Evolutionary conservation across 2,329 filamentous ascomycete species (phyloP).

Genomic region (Penicillium brasilianum): DNA sequence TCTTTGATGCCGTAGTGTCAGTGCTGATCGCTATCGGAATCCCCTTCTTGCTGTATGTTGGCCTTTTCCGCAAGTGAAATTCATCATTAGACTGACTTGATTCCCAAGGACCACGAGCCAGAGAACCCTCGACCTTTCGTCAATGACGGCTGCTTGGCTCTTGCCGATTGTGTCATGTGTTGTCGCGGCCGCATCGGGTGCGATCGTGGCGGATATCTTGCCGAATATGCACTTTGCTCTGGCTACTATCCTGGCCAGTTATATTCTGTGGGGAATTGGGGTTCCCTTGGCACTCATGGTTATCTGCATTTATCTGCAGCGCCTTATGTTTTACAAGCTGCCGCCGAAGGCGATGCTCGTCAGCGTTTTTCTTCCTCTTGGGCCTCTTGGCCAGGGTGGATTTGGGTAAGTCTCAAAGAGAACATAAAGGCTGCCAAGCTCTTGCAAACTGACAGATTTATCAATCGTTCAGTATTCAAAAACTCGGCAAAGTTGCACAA

Average conservation of each 20-base stretch:
- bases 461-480: slow-evolving; percentile 58
- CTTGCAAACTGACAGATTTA: background rate
- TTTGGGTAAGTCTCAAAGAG: slow-evolving; percentile 3
- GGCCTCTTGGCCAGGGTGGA: slow-evolving; percentile 66
- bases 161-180: slow-evolving; percentile 70
- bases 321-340: slow-evolving; percentile 67
- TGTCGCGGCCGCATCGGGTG: slow-evolving; percentile 67
- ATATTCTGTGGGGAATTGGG: slow-evolving; percentile 71
- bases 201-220: slow-evolving; percentile 63
- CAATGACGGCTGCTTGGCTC: slow-evolving; percentile 67
- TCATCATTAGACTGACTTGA: background rate
- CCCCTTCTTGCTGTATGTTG: slow-evolving; percentile 59
- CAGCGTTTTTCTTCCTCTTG: slow-evolving; percentile 68
- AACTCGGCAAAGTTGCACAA: slow-evolving; percentile 53
- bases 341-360: slow-evolving; percentile 70
- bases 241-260: slow-evolving; percentile 65
- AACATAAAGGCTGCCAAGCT: background rate
- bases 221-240: slow-evolving; percentile 60
- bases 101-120: background rate
- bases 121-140: slow-evolving; percentile 46
- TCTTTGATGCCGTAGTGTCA: slow-evolving; percentile 59
- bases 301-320: slow-evolving; percentile 70
- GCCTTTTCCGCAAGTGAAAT: background rate
- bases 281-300: slow-evolving; percentile 65
- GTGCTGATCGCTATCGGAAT: slow-evolving; percentile 57